Evolutionary conservation across 106 monocot genomes (phyloP).

Genomic region (Phalaenopsis aphrodite): DNA sequence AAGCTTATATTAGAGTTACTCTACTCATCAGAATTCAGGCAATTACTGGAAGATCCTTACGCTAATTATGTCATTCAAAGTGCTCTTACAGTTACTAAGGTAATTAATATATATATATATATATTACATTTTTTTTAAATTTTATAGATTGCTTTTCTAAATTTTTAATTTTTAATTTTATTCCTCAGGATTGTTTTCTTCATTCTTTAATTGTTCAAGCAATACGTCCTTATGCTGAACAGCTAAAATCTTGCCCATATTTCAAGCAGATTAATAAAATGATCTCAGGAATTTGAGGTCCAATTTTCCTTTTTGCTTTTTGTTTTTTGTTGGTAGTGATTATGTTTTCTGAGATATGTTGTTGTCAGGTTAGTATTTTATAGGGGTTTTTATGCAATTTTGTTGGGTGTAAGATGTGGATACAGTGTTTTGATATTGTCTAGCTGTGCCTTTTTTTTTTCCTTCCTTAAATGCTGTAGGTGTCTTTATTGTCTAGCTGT

Average conservation of each 20-base stretch:
- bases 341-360: too few species aligned
- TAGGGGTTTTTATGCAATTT: too few species aligned
- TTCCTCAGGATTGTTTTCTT: slow-evolving; percentile 36
- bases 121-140: neutral
- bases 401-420: too few species aligned
- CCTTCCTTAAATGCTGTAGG: too few species aligned
- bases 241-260: slow-evolving; percentile 52
- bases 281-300: neutral
- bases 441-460: too few species aligned
- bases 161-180: neutral
- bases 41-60: slow-evolving; percentile 57
- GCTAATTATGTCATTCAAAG: slow-evolving; percentile 80
- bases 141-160: neutral
- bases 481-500: too few species aligned
- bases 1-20: slow-evolving; percentile 52
- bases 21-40: slow-evolving; percentile 28
- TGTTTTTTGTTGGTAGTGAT: too few species aligned
- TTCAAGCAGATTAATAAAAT: slow-evolving; percentile 48
- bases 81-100: slow-evolving; percentile 52
- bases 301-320: too few species aligned
- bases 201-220: slow-evolving; percentile 30
- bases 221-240: slow-evolving; percentile 38
- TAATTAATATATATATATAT: slow-evolving; percentile 1
- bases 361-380: too few species aligned
- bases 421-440: too few species aligned